Evolutionary conservation across 352 stramenopile genomes (phyloP).

Genomic region (Phytophthora fragariae): DNA sequence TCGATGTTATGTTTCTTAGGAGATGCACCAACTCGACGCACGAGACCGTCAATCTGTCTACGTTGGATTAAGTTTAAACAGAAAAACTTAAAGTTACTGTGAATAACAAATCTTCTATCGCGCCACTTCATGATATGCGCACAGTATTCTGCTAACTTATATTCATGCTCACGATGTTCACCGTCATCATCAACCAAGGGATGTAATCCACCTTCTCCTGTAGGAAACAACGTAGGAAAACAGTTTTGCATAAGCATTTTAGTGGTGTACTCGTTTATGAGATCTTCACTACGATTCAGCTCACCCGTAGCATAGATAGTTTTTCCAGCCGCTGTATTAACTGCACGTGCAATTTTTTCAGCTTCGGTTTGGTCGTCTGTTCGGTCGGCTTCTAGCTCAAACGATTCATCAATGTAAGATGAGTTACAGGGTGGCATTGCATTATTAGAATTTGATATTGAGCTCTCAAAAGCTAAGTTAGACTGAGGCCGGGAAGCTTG

Average conservation of each 20-base stretch:
- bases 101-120: no score
- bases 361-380: background rate
- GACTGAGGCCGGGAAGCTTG: no score
- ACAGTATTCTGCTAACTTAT: no score
- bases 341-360: background rate
- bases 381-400: background rate
- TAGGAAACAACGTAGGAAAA: slow-evolving; percentile 34
- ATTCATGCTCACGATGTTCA: no score
- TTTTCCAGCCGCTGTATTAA: background rate
- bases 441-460: no score
- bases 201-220: slow-evolving; percentile 22
- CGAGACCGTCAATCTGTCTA: slow-evolving; percentile 30
- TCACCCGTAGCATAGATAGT: background rate
- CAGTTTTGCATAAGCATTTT: slow-evolving; percentile 28
- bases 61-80: slow-evolving; percentile 36
- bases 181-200: no score
- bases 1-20: background rate
- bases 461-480: no score
- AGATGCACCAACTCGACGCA: background rate
- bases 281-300: background rate
- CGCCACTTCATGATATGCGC: no score
- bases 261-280: slow-evolving; percentile 29
- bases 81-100: slow-evolving; percentile 40
- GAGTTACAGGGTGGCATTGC: background rate
- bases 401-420: background rate